Evolutionary conservation across 495 filamentous ascomycete genomes (phyloP).

Genomic region (Penicillium bovifimosum): DNA sequence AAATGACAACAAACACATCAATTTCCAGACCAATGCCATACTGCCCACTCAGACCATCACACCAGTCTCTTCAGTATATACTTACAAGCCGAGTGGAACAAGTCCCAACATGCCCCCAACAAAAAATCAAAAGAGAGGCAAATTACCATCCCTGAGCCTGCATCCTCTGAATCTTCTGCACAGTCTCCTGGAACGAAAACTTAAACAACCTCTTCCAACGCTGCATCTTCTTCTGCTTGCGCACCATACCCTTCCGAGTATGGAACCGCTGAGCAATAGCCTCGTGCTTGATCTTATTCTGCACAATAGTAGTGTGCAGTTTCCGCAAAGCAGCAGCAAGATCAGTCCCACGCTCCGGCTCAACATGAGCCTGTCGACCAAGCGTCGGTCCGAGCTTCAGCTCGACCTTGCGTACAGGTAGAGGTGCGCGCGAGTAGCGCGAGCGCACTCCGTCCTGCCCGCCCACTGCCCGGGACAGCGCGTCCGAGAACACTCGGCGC

Average conservation of each 20-base stretch:
- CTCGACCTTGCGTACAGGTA: slow-evolving; percentile 19
- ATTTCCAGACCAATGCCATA: slow-evolving; percentile 1
- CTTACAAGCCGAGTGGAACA: slow-evolving; percentile 11
- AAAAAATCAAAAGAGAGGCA: background rate
- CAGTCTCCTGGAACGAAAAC: slow-evolving; percentile 39
- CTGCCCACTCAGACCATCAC: background rate
- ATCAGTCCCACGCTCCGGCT: slow-evolving; percentile 33
- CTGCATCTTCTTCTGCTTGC: slow-evolving; percentile 29
- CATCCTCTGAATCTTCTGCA: slow-evolving; percentile 41
- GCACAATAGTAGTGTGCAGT: slow-evolving; percentile 19
- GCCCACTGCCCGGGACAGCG: slow-evolving; percentile 21
- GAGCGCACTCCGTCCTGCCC: background rate
- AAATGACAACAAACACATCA: slow-evolving; percentile 10
- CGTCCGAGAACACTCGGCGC: slow-evolving; percentile 13
- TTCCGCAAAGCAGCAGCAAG: slow-evolving; percentile 25
- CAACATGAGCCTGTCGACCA: slow-evolving; percentile 36
- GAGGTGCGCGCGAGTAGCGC: slow-evolving; percentile 1
- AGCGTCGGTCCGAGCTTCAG: slow-evolving; percentile 40
- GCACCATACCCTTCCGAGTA: slow-evolving; percentile 33
- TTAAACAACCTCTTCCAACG: slow-evolving; percentile 43
- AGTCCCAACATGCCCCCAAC: slow-evolving; percentile 2
- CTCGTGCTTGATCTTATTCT: slow-evolving; percentile 26
- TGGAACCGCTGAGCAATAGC: slow-evolving; percentile 31
- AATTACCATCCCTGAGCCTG: slow-evolving; percentile 42
- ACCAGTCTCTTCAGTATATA: slow-evolving; percentile 16